Evolutionary conservation across 257 asterid species (phyloP), one percentile per base, ranked within the genome.

Genomic region (Lycium barbarum): DNA sequence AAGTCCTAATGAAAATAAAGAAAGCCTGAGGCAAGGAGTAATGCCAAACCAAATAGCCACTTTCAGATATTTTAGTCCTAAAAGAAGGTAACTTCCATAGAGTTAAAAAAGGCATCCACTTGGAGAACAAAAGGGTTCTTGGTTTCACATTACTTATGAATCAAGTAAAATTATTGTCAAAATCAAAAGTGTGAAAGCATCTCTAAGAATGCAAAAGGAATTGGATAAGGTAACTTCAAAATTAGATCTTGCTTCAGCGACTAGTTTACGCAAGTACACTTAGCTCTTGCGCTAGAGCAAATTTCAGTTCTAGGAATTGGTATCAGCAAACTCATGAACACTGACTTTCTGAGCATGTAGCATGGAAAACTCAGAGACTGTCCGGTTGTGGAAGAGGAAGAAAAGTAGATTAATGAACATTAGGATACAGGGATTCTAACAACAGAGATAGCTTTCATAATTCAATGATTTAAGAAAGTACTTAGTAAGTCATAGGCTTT

Each of bases 61-160:
- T 47, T 74, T 74, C 81, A 49, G 62, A 7, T 74, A 49, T 7
- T 74, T 67, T 49, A 35, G 81, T 22, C 81, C 81, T 47, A 47
- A 47, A 74, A 74, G 81, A 26, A 74, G 49, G 40, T 3, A 26
- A 20, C 20, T 74, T 49, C 45, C 13, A 51, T 0, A 74, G 40
- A 20, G 80, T 72, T 18, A 13, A 14, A 11, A 47, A 11, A 73
- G 8, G 43, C 45, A 22, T 1, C 61, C 62, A 22, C 76, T 67
- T 7, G 76, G 51, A 67, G 13, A 36, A 36, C 26, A 67, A 67
- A 73, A 73, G 11, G 81, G 2, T 3, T 22, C 43, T 49, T 49
- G 62, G 13, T 12, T 74, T 74, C 62, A 47, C 59, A 47, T 36
- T 13, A 47, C 40, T 45, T 45, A 12, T 47, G 58, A 20, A 2